Evolutionary conservation across 129 eudicot genomes (phyloP).

Genomic region (Tagetes erecta): DNA sequence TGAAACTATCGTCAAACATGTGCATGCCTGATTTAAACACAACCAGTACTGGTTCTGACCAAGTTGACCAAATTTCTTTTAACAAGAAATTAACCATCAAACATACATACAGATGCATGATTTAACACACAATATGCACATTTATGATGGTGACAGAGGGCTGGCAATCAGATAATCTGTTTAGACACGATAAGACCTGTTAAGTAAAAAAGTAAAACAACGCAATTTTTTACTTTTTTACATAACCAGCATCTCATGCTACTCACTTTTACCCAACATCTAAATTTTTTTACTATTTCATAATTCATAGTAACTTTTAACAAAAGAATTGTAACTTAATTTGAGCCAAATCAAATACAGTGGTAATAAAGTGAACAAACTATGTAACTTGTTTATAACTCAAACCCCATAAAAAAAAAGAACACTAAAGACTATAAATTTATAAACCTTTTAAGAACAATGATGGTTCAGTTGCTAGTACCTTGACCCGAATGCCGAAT

Average conservation of each 20-base stretch:
- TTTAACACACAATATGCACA: too few species aligned
- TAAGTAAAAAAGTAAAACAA: too few species aligned
- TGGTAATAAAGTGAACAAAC: conserved; percentile 26
- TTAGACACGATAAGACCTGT: too few species aligned
- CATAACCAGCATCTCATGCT: conserved; percentile 5
- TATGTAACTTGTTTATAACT: conserved; percentile 26
- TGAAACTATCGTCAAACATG: too few species aligned
- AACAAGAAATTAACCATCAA: too few species aligned
- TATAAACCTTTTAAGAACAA: conserved; percentile 36
- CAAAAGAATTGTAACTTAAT: conserved; percentile 40
- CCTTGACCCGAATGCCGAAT: conserved; percentile 66
- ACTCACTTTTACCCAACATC: neutral
- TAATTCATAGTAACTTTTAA: conserved; percentile 24
- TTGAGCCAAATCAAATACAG: conserved; percentile 39
- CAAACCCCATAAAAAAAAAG: conserved; percentile 22
- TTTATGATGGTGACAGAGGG: too few species aligned
- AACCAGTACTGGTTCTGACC: too few species aligned
- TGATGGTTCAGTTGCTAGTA: conserved; percentile 47
- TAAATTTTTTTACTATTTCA: conserved; percentile 1
- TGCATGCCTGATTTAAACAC: too few species aligned
- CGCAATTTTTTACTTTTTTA: neutral
- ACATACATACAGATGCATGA: too few species aligned
- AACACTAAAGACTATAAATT: conserved; percentile 29
- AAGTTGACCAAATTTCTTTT: too few species aligned
- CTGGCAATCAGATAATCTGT: too few species aligned